A percentile compares a stretch with the other conserved stretches of the same genome.
Conservation (phyloP, 2,329 filamentous ascomycete genomes). For the Xylaria multiplex region DNA sequence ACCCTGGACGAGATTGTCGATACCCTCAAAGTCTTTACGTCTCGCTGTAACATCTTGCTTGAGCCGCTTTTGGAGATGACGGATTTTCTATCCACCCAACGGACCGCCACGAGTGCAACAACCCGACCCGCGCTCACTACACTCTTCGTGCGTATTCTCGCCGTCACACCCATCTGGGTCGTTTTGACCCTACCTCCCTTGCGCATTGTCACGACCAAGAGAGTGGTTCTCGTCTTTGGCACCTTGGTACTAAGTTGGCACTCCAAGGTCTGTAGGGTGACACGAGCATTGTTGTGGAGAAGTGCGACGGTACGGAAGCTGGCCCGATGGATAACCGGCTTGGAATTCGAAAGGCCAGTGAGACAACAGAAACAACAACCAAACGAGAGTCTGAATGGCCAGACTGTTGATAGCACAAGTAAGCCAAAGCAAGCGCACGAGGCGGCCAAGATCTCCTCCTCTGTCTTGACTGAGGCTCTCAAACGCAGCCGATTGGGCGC, state of each 20-base stretch:
- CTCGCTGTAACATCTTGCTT: conserved; percentile 88
- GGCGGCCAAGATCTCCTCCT: conserved; percentile 44
- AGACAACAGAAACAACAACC: conserved; percentile 46
- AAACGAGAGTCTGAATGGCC: conserved; percentile 43
- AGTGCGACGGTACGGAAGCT: conserved; percentile 78
- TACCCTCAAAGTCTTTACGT: conserved; percentile 88
- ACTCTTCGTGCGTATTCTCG: conserved; percentile 86
- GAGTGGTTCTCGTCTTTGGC: conserved; percentile 85
- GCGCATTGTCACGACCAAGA: conserved; percentile 84
- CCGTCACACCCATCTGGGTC: conserved; percentile 90
- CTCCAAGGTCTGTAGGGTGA: conserved; percentile 84
- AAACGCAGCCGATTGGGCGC: conserved; percentile 53
- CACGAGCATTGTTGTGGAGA: conserved; percentile 89
- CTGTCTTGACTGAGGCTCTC: conserved; percentile 49
- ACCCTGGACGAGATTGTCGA: conserved; percentile 98
- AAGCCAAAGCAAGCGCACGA: conserved; percentile 53
- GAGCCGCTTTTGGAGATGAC: conserved; percentile 90
- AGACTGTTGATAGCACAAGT: conserved; percentile 29
- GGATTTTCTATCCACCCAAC: conserved; percentile 91
- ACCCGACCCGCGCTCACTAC: conserved; percentile 89
- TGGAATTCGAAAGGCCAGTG: conserved; percentile 72
- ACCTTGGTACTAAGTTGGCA: conserved; percentile 93
- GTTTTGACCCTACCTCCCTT: conserved; percentile 82
- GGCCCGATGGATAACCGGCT: conserved; percentile 79
- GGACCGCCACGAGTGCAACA: conserved; percentile 89